Conservation (phyloP, 2,329 filamentous ascomycete genomes). For the Periconia sp. region DNA sequence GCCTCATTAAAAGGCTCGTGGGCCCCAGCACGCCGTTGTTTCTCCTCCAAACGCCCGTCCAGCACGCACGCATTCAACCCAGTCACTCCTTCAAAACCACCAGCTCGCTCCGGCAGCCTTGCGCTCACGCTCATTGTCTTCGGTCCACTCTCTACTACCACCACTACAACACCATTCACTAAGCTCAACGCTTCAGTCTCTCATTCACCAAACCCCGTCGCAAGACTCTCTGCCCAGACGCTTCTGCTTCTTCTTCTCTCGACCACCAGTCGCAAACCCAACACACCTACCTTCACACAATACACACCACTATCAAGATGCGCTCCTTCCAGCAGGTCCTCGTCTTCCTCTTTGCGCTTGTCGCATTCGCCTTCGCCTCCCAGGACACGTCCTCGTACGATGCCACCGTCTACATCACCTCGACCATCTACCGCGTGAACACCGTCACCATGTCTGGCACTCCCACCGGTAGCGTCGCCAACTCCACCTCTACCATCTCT, state of each 20-base stretch:
- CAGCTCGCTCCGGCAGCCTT: conserved; percentile 13
- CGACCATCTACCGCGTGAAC: conserved; percentile 47
- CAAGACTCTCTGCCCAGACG: no score
- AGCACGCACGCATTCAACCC: conserved; percentile 23
- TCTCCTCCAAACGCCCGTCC: conserved; percentile 27
- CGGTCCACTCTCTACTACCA: no score
- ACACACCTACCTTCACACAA: conserved; percentile 4
- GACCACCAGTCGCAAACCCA: conserved; percentile 1
- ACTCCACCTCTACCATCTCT: conserved; percentile 41
- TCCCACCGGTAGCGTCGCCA: conserved; percentile 31
- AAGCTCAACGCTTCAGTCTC: no score
- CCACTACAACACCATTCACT: no score
- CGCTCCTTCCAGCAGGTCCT: conserved; percentile 42
- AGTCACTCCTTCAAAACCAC: conserved; percentile 22
- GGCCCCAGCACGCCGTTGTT: conserved; percentile 27
- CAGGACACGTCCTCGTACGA: conserved; percentile 32
- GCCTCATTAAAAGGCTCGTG: conserved; percentile 27
- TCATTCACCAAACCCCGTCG: no score
- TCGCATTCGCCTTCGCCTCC: conserved; percentile 39
- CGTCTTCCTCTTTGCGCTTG: conserved; percentile 41
- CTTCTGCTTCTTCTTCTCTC: no score
- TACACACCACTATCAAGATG: conserved; percentile 32
- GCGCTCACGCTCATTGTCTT: conserved; percentile 16
- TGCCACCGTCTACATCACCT: conserved; percentile 45
- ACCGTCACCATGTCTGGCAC: conserved; percentile 43